A percentile compares a stretch with the other conserved stretches of the same genome.
Evolutionary conservation across 2,329 filamentous ascomycete genomes (phyloP).

Genomic region (Drechslerella coelobrocha): DNA sequence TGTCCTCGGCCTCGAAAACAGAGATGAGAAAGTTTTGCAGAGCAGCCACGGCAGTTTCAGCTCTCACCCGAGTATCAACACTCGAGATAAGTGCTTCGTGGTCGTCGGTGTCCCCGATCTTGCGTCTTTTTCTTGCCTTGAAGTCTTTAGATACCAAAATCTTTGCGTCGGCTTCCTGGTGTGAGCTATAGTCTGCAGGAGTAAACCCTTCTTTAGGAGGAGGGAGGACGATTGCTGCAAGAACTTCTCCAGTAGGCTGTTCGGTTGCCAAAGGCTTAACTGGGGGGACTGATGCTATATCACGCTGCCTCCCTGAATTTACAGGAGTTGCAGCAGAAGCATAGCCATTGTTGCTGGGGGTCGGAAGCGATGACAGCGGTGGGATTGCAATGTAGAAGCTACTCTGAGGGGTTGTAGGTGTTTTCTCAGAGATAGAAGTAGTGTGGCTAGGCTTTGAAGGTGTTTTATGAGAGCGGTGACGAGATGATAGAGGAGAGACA

Average conservation of each 20-base stretch:
- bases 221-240: slow-evolving; percentile 53
- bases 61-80: slow-evolving; percentile 81
- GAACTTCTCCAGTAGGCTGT: slow-evolving; percentile 34
- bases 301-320: slow-evolving; percentile 13
- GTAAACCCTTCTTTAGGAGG: slow-evolving; percentile 46
- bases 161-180: slow-evolving; percentile 28
- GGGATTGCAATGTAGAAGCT: slow-evolving; percentile 49
- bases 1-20: slow-evolving; percentile 79
- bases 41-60: slow-evolving; percentile 74
- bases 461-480: slow-evolving; percentile 1
- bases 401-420: slow-evolving; percentile 34
- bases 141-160: slow-evolving; percentile 20
- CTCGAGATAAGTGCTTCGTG: slow-evolving; percentile 68
- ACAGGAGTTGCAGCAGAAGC: slow-evolving; percentile 7
- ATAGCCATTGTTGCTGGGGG: slow-evolving; percentile 36
- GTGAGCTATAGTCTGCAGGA: slow-evolving; percentile 23
- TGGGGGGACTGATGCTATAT: slow-evolving; percentile 4
- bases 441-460: slow-evolving; percentile 35
- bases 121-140: slow-evolving; percentile 48
- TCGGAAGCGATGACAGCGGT: slow-evolving; percentile 25
- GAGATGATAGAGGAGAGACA: background rate
- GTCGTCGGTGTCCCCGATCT: slow-evolving; percentile 65
- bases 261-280: slow-evolving; percentile 16
- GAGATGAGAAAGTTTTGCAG: slow-evolving; percentile 73
- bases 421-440: slow-evolving; percentile 22